Conservation (phyloP, 345 rosid genomes). For the Rhodamnia argentea region DNA sequence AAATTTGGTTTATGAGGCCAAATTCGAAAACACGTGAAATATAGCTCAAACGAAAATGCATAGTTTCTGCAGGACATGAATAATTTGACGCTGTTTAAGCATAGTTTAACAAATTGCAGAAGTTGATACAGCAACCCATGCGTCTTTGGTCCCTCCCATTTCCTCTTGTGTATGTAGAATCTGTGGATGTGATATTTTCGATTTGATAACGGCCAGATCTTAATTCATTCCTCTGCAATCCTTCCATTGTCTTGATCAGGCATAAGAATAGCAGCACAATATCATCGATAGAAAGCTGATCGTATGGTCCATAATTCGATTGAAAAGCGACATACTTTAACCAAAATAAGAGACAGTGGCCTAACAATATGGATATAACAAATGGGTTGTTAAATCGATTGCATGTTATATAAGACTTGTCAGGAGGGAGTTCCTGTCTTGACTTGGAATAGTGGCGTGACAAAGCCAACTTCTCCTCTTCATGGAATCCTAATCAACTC, state of each 20-base stretch:
- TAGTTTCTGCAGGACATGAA: background rate
- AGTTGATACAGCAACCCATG: too few species aligned
- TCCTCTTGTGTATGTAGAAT: too few species aligned
- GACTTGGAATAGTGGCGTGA: background rate
- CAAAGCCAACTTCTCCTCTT: background rate
- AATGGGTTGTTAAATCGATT: background rate
- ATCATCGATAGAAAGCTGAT: background rate
- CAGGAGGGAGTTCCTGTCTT: background rate
- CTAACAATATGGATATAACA: background rate
- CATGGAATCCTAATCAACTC: background rate
- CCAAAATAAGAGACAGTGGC: background rate
- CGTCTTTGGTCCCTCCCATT: too few species aligned
- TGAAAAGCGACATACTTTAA: background rate
- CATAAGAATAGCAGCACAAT: background rate
- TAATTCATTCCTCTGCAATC: too few species aligned
- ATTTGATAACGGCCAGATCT: too few species aligned
- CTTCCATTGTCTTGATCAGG: background rate
- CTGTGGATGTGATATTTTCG: too few species aligned
- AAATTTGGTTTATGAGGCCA: too few species aligned
- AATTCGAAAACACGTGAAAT: background rate
- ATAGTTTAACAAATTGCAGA: too few species aligned
- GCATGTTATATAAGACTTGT: background rate
- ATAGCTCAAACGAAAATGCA: background rate
- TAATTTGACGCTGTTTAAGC: background rate
- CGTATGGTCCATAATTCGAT: background rate